These are phyloP conservation scores for Zygotorulaspora florentina DNA, from an alignment of 805 yeast species.

Conservation along the genomic window DNA sequence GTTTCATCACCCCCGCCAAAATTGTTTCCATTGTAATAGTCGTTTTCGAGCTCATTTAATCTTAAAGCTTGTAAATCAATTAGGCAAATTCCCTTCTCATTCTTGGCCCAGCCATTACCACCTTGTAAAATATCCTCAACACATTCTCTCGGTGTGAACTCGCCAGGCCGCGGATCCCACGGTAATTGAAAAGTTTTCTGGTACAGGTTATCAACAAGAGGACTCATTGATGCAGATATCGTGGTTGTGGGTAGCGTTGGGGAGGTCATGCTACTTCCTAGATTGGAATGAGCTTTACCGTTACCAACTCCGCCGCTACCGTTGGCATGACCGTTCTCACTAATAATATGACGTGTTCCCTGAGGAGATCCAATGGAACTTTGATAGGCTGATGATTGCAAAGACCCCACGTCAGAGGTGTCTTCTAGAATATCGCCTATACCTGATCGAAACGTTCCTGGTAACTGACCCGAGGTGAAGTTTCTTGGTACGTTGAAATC, in stretches of 20 bases:
- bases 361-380: constrained; percentile 11
- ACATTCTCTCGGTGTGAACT: constrained; percentile 65
- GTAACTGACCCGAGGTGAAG: constrained; percentile 25
- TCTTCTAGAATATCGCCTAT: constrained; percentile 20
- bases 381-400: constrained; percentile 17
- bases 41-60: constrained; percentile 26
- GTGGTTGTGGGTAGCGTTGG: constrained; percentile 12
- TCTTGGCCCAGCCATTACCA: constrained; percentile 61
- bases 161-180: constrained; percentile 56
- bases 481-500: constrained; percentile 26
- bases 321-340: constrained; percentile 1
- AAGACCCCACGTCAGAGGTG: constrained; percentile 18
- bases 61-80: constrained; percentile 33
- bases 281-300: constrained; percentile 11
- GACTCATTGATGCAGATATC: constrained; percentile 40
- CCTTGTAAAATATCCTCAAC: constrained; percentile 71
- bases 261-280: constrained; percentile 8
- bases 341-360: constrained; percentile 1
- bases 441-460: constrained; percentile 21
- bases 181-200: constrained; percentile 53
- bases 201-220: constrained; percentile 47
- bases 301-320: constrained; percentile 3
- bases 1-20: not conserved
- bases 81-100: constrained; percentile 35
- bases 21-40: constrained; percentile 16